Evolutionary conservation across 805 yeast genomes (phyloP).

Genomic region (Starmerella roubikii): DNA sequence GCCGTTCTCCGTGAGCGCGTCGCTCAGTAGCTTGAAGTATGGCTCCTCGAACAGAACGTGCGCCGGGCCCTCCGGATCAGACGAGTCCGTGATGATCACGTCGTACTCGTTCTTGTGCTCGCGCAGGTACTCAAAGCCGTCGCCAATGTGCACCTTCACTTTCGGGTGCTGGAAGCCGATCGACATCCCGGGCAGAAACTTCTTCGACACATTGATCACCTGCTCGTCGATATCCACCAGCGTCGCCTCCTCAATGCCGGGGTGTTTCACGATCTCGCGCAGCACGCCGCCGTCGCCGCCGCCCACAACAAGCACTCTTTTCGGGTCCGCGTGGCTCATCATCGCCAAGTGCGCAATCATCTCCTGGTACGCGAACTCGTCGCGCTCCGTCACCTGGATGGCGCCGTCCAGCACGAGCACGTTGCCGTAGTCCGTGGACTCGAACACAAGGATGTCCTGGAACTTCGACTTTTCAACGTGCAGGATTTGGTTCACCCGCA

Average conservation of each 20-base stretch:
- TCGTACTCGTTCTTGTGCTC: slow-evolving; percentile 78
- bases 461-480: slow-evolving; percentile 76
- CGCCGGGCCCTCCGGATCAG: slow-evolving; percentile 98
- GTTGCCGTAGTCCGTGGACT: slow-evolving; percentile 87
- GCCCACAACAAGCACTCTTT: slow-evolving; percentile 85
- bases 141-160: slow-evolving; percentile 82
- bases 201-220: slow-evolving; percentile 73
- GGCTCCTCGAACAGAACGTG: slow-evolving; percentile 84
- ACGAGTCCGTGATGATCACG: slow-evolving; percentile 91
- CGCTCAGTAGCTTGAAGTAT: slow-evolving; percentile 69
- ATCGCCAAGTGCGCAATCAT: slow-evolving; percentile 92
- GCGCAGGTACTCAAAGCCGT: slow-evolving; percentile 90
- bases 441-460: slow-evolving; percentile 89
- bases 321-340: slow-evolving; percentile 89
- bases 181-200: slow-evolving; percentile 80
- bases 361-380: slow-evolving; percentile 95
- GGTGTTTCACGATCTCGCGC: slow-evolving; percentile 87
- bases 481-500: slow-evolving; percentile 73
- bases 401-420: slow-evolving; percentile 90
- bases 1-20: slow-evolving; percentile 87
- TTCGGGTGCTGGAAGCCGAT: slow-evolving; percentile 75
- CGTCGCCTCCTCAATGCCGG: slow-evolving; percentile 71
- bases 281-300: slow-evolving; percentile 99
- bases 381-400: slow-evolving; percentile 93
- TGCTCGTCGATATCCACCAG: slow-evolving; percentile 93